phyloP scores from a whole-genome alignment of 805 yeast species.

The Metschnikowia colocasiae region DNA sequence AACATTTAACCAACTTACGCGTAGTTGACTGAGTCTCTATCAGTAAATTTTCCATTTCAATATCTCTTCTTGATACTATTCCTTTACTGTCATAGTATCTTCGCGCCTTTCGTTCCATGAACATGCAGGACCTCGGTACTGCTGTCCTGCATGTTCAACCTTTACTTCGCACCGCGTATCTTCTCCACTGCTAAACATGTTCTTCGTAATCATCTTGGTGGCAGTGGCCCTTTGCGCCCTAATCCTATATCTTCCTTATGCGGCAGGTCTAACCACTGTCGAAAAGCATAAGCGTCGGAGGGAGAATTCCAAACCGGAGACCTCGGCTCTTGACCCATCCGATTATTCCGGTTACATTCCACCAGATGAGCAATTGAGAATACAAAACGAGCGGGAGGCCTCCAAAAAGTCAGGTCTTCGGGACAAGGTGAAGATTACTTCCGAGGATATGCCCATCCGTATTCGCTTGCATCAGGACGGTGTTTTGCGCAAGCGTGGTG shows the following conservation, averaged over 20 bases:
- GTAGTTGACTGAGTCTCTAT: too few relatives aligned
- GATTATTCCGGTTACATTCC: constrained; percentile 35
- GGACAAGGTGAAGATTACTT: constrained; percentile 30
- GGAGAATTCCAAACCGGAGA: constrained; percentile 6
- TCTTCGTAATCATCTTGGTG: constrained; percentile 36
- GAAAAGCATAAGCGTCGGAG: constrained; percentile 24
- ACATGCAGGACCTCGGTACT: too few relatives aligned
- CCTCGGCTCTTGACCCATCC: constrained; percentile 5
- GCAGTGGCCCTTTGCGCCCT: constrained; percentile 41
- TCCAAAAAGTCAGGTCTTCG: constrained; percentile 22
- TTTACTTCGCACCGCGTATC: not conserved
- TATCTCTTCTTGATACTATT: too few relatives aligned
- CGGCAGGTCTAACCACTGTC: constrained; percentile 48
- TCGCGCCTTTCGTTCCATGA: too few relatives aligned
- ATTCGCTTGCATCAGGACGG: constrained; percentile 27
- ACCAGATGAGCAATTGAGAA: constrained; percentile 32
- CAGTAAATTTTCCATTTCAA: too few relatives aligned
- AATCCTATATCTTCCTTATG: constrained; percentile 44
- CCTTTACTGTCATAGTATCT: too few relatives aligned
- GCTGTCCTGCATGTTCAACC: too few relatives aligned
- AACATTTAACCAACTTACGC: too few relatives aligned
- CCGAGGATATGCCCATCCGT: constrained; percentile 36
- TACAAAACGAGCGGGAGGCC: constrained; percentile 11
- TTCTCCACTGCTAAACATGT: constrained; percentile 21
- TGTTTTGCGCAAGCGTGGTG: constrained; percentile 29